phyloP scores from a whole-genome alignment of 371 early-diverging fungal genomes.

The Mortierella sp. region DNA sequence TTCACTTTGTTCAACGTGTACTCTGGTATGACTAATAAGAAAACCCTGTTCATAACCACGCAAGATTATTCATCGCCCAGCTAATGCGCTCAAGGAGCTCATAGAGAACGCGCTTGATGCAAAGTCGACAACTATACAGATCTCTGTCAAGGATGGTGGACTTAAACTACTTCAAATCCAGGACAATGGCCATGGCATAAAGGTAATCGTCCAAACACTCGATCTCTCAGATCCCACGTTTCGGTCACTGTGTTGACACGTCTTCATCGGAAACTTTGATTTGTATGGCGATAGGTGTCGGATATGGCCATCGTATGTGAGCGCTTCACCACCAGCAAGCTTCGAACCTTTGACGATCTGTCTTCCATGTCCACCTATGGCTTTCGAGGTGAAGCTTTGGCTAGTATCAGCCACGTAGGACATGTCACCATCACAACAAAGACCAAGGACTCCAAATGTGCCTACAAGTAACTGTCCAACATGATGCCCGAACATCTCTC shows the following conservation, averaged over 20 bases:
- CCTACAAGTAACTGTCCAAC: conserved; percentile 68
- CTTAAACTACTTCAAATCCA: conserved; percentile 91
- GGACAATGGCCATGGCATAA: conserved; percentile 98
- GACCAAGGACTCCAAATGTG: conserved; percentile 82
- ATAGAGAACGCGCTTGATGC: conserved; percentile 99
- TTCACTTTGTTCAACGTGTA: not conserved
- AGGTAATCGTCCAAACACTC: not conserved
- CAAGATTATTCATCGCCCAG: conserved; percentile 92
- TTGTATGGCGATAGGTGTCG: conserved; percentile 57
- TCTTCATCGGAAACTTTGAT: conserved; percentile 2
- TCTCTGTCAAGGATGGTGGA: conserved; percentile 89
- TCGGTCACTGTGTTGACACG: not conserved
- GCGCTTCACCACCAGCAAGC: conserved; percentile 97
- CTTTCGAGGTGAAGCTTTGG: conserved; percentile 98
- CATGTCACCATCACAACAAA: conserved; percentile 92
- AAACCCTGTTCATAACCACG: not conserved
- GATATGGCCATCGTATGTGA: conserved; percentile 92
- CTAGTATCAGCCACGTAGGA: conserved; percentile 95
- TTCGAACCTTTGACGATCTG: conserved; percentile 89
- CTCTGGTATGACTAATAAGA: conserved; percentile 13
- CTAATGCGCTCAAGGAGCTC: conserved; percentile 97
- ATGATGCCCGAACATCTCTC: no score
- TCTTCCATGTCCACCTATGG: conserved; percentile 91
- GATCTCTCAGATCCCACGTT: not conserved
- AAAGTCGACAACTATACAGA: conserved; percentile 83